Percentiles rank a stretch among this genome's conserved stretches.
phyloP scores from a whole-genome alignment of 495 filamentous ascomycete species.

The Xylaria scruposa region DNA sequence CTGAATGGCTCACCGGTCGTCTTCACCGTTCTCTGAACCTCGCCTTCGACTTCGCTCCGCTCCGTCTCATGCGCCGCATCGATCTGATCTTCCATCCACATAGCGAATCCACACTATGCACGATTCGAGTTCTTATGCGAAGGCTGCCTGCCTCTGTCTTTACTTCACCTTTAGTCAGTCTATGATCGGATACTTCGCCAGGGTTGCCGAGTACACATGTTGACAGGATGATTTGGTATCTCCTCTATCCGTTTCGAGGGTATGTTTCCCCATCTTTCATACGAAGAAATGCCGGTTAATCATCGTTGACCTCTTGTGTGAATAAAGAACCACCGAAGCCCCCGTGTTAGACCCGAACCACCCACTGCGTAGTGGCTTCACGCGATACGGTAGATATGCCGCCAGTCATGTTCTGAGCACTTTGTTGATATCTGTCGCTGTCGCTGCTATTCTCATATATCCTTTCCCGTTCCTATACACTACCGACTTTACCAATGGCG shows the following conservation, averaged over 20 bases:
- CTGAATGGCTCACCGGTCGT: constrained; percentile 26
- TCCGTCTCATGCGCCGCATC: constrained; percentile 25
- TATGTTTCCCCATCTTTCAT: constrained; percentile 42
- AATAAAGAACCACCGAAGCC: constrained; percentile 64
- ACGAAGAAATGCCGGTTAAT: constrained; percentile 23
- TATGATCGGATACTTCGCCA: constrained; percentile 25
- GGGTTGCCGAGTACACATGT: constrained; percentile 26
- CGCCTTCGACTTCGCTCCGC: constrained; percentile 28
- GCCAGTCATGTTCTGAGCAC: constrained; percentile 71
- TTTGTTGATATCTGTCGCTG: constrained; percentile 67
- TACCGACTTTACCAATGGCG: constrained; percentile 63
- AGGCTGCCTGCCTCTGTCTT: constrained; percentile 37
- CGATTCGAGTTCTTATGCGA: constrained; percentile 34
- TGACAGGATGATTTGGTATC: constrained; percentile 64
- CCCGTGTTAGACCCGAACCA: constrained; percentile 65
- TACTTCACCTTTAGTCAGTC: constrained; percentile 17
- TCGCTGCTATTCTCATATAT: constrained; percentile 68
- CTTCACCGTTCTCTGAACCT: constrained; percentile 17
- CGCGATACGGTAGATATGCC: constrained; percentile 66
- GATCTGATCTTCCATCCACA: constrained; percentile 1
- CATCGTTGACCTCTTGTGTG: constrained; percentile 37
- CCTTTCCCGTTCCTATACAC: constrained; percentile 73
- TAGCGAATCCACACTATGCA: constrained; percentile 34
- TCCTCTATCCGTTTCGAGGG: constrained; percentile 69
- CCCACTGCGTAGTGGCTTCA: constrained; percentile 65